Conservation (phyloP, 139 green algal genomes). For the Micractinium conductrix region DNA sequence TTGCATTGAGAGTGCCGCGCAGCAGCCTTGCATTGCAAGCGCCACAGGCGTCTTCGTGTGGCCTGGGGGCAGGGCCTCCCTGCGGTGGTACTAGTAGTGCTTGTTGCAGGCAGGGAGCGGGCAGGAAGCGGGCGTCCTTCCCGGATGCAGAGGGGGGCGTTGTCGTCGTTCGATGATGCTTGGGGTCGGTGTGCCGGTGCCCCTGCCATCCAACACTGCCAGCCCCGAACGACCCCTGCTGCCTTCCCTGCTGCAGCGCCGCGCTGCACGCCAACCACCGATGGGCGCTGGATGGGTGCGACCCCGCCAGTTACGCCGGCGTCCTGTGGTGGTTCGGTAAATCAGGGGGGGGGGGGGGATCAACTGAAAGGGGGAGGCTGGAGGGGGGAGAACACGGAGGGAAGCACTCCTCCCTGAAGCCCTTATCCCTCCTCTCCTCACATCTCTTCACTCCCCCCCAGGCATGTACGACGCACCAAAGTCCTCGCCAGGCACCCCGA, state of each 20-base stretch:
- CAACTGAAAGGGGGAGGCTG: background rate
- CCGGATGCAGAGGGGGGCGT: too few relatives aligned
- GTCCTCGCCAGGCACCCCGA: background rate
- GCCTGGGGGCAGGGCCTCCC: too few relatives aligned
- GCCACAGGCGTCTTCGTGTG: too few relatives aligned
- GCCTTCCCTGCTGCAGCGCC: background rate
- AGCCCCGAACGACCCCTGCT: too few relatives aligned
- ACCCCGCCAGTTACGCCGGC: slow-evolving; percentile 9
- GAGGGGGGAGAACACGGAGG: background rate
- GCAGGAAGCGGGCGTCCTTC: too few relatives aligned
- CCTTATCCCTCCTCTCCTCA: background rate
- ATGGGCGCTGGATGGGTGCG: slow-evolving; percentile 30
- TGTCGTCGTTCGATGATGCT: too few relatives aligned
- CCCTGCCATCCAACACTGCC: too few relatives aligned
- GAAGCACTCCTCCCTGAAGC: background rate
- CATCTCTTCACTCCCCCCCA: background rate
- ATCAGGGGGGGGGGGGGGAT: background rate
- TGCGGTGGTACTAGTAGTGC: background rate
- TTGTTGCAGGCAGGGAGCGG: too few relatives aligned
- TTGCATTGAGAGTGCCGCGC: background rate
- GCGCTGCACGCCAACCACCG: slow-evolving; percentile 29
- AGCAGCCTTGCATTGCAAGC: background rate
- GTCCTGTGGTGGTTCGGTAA: slow-evolving; percentile 33
- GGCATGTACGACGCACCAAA: slow-evolving; percentile 26
- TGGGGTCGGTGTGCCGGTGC: too few relatives aligned